phyloP scores from a whole-genome alignment of 768 basidiomycete genomes.

The Calocera cornea region DNA sequence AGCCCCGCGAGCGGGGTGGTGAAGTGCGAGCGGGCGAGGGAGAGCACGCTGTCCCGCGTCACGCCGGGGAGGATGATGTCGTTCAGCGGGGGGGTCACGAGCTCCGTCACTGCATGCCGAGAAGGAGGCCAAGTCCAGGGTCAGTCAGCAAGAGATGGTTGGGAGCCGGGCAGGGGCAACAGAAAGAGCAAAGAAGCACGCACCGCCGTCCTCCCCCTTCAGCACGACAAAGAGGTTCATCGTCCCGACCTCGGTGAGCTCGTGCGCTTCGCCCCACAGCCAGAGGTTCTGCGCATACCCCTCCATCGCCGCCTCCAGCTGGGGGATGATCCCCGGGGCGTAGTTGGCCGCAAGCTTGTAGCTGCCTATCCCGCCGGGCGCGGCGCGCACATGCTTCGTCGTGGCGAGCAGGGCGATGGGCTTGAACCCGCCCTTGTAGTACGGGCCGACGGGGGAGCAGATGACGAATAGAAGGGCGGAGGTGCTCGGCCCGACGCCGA shows the following conservation, averaged over 20 bases:
- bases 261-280: slow-evolving; percentile 55
- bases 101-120: slow-evolving; percentile 26
- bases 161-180: too few species aligned
- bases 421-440: slow-evolving; percentile 78
- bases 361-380: slow-evolving; percentile 56
- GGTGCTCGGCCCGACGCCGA: slow-evolving; percentile 36
- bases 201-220: slow-evolving; percentile 52
- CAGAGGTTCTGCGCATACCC: slow-evolving; percentile 86
- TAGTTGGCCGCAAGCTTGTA: slow-evolving; percentile 84
- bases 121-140: background rate
- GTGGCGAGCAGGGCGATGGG: slow-evolving; percentile 71
- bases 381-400: slow-evolving; percentile 35
- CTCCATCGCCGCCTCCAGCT: slow-evolving; percentile 54
- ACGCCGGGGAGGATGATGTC: slow-evolving; percentile 35
- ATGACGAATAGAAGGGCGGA: slow-evolving; percentile 57
- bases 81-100: slow-evolving; percentile 31
- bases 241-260: slow-evolving; percentile 56
- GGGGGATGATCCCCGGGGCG: slow-evolving; percentile 75
- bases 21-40: slow-evolving; percentile 20
- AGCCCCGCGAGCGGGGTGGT: slow-evolving; percentile 33
- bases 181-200: slow-evolving; percentile 15
- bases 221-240: slow-evolving; percentile 88
- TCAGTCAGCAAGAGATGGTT: background rate
- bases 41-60: slow-evolving; percentile 30
- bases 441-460: slow-evolving; percentile 56